phyloP scores from a whole-genome alignment of 2,329 filamentous ascomycete genomes.

The Exophiala xenobiotica region DNA sequence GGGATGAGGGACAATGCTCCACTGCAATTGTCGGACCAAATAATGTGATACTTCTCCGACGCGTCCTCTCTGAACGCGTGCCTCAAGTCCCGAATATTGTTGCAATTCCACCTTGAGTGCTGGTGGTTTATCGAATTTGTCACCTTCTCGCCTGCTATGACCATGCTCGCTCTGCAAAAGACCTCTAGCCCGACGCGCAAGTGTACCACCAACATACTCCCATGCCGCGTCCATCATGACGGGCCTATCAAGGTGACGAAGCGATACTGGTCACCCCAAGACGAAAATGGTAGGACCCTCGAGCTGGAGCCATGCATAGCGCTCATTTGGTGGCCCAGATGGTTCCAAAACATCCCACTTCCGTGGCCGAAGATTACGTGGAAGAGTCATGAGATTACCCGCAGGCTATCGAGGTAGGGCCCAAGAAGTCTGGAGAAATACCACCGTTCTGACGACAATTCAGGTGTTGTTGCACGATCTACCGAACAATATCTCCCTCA shows the following conservation, averaged over 20 bases:
- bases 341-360: slow-evolving; percentile 63
- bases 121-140: no score
- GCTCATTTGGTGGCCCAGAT: slow-evolving; percentile 40
- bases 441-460: neutral
- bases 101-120: no score
- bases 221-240: slow-evolving; percentile 76
- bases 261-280: slow-evolving; percentile 68
- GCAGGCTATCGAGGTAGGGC: slow-evolving; percentile 62
- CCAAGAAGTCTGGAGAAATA: neutral
- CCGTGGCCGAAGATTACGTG: slow-evolving; percentile 75
- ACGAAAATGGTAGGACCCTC: slow-evolving; percentile 41
- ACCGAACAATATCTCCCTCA: slow-evolving; percentile 30
- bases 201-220: slow-evolving; percentile 62
- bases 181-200: slow-evolving; percentile 15
- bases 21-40: no score
- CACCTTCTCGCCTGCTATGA: no score
- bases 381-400: slow-evolving; percentile 65
- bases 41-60: neutral
- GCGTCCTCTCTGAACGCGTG: neutral
- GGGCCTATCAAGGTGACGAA: slow-evolving; percentile 65
- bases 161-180: slow-evolving; percentile 48
- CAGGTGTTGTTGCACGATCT: slow-evolving; percentile 59
- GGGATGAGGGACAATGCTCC: no score
- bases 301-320: neutral
- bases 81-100: no score